Evolutionary conservation across 2,329 filamentous ascomycete genomes (phyloP), one percentile per base, ranked within the genome.

Genomic region (Exophiala dermatitidis): DNA sequence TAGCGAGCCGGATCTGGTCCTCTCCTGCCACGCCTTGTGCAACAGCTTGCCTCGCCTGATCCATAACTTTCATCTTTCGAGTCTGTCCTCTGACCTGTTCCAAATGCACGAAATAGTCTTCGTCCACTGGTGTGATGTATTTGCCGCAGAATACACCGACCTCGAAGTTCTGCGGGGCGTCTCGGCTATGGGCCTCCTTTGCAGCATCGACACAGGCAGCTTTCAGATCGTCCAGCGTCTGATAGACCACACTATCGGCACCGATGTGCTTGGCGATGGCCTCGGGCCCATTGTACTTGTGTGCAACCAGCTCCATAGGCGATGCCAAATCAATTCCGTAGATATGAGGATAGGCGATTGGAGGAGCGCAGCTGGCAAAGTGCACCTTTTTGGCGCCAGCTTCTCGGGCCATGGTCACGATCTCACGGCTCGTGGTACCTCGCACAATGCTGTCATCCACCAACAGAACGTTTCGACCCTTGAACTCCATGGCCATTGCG

Each of bases 401-500:
- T 72, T 95, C 90, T 47, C 85, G 79, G 8, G 87, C 88, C 90
- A 95, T 95, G 53, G 74, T 78, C 31, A 90, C 84, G 58, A 90
- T 90, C 67, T 90, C 86, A 44, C 83, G 76, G 56, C 81, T 85
- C 1, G 88, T 95, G 0, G 87, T 94, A 46, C 90, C 90, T 36
- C 90, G 81, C 3, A 95, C 90, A 54, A 95, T 89, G 63, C 83
- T 88, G 71, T 96, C 91, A 63, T 96, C 91, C 1, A 96, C 87
- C 0, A 97, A 74, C 7, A 90, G 76, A 5, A 97, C 86, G 54
- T 84, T 86, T 63, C 86, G 84, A 61, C 80, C 88, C 53, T 83
- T 77, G 70, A 96, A 96, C 67, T 96, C 90, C 36, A 84, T 83
- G 29, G 84, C 81, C 71, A 96, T 95, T 19, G 90, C 82, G 56